These are phyloP conservation scores for Ophiostoma quercus DNA, from an alignment of 2,329 filamentous ascomycete species.

Conservation along the genomic window DNA sequence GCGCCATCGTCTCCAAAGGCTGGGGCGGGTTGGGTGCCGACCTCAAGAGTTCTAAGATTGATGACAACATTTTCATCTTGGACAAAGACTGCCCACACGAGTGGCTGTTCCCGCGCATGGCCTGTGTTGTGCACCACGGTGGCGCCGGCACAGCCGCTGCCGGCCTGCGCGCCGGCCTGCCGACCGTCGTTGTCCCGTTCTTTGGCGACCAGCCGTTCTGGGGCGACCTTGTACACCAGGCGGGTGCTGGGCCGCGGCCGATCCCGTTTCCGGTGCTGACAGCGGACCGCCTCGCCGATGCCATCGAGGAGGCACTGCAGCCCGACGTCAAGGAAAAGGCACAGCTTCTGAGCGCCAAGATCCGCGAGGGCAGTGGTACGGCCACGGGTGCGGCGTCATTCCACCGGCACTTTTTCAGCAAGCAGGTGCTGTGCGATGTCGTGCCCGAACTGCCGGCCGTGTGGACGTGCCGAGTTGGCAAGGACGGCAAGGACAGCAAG, in stretches of 20 bases:
- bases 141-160: conserved; percentile 84
- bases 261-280: conserved; percentile 65
- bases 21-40: conserved; percentile 80
- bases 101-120: conserved; percentile 79
- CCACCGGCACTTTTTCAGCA: conserved; percentile 55
- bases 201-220: conserved; percentile 83
- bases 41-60: conserved; percentile 31
- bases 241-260: conserved; percentile 66
- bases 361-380: conserved; percentile 29
- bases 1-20: conserved; percentile 78
- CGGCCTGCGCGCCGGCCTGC: conserved; percentile 73
- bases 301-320: conserved; percentile 44
- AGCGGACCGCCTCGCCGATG: conserved; percentile 58
- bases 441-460: conserved; percentile 61
- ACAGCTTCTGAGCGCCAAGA: background rate
- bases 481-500: conserved; percentile 32
- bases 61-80: conserved; percentile 13
- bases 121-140: conserved; percentile 79
- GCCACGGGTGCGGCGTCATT: conserved; percentile 61
- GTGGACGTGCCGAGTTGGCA: conserved; percentile 63
- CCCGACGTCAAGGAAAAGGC: conserved; percentile 11
- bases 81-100: conserved; percentile 54
- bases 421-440: conserved; percentile 60
- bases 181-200: conserved; percentile 80
- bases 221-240: conserved; percentile 68